Conservation (phyloP, 495 filamentous ascomycete genomes). For the Aspergillus bridgeri region DNA sequence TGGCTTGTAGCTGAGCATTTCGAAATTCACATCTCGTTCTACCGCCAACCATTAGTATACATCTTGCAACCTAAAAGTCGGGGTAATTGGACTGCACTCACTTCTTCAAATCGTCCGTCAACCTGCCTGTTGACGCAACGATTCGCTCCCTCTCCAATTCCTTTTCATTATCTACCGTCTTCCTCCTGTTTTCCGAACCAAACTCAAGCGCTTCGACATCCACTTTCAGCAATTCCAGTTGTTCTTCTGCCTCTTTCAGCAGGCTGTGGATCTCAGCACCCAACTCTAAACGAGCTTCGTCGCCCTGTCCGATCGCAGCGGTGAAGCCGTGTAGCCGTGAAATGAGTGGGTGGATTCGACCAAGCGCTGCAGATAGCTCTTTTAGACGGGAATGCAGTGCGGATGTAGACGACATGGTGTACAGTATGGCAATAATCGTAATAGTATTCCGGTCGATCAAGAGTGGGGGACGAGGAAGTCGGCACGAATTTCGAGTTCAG, state of each 20-base stretch:
- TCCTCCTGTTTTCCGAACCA: constrained; percentile 37
- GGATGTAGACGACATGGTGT: constrained; percentile 53
- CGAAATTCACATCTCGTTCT: constrained; percentile 76
- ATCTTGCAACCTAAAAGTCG: background rate
- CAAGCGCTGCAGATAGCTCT: constrained; percentile 64
- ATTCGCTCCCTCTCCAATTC: constrained; percentile 57
- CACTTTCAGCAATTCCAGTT: constrained; percentile 75
- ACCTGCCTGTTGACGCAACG: constrained; percentile 57
- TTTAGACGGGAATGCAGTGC: constrained; percentile 62
- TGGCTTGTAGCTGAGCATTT: constrained; percentile 78
- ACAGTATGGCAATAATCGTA: background rate
- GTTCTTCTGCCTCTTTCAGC: constrained; percentile 80
- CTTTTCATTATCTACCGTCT: constrained; percentile 41
- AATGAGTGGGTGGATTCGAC: constrained; percentile 69
- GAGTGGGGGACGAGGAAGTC: background rate
- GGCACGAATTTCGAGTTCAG: background rate
- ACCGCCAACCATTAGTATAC: constrained; percentile 11
- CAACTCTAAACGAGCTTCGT: constrained; percentile 72
- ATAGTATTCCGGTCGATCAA: constrained; percentile 3
- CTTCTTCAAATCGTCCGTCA: constrained; percentile 67
- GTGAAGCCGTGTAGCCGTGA: constrained; percentile 67
- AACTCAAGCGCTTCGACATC: constrained; percentile 67
- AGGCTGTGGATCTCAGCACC: constrained; percentile 75
- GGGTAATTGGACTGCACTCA: constrained; percentile 28
- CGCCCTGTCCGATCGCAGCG: constrained; percentile 55